A percentile compares a stretch with the other conserved stretches of the same genome.
Evolutionary conservation across 2,329 filamentous ascomycete species (phyloP).

Genomic region (Phyllachora maydis): DNA sequence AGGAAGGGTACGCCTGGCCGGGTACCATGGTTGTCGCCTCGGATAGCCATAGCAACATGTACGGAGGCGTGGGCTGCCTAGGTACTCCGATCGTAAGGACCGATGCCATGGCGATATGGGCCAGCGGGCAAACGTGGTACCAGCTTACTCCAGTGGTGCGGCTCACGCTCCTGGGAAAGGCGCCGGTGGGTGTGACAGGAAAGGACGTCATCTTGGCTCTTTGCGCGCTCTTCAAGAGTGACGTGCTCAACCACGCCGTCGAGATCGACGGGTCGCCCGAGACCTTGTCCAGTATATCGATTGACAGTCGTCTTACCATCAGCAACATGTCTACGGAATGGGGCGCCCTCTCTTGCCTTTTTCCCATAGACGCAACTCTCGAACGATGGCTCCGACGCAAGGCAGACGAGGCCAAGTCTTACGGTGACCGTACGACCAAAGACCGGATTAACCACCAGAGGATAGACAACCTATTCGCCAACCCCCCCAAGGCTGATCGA

Average conservation of each 20-base stretch:
- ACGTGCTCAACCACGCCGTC: conserved; percentile 77
- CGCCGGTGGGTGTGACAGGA: conserved; percentile 66
- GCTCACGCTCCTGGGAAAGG: conserved; percentile 53
- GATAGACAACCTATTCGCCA: conserved; percentile 51
- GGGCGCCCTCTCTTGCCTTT: conserved; percentile 65
- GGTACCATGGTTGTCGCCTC: conserved; percentile 65
- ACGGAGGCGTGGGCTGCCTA: conserved; percentile 58
- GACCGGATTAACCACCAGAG: conserved; percentile 47
- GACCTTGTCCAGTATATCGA: conserved; percentile 46
- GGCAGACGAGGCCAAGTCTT: conserved; percentile 44
- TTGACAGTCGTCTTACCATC: conserved; percentile 52
- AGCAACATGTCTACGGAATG: conserved; percentile 63
- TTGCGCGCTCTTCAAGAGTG: conserved; percentile 67
- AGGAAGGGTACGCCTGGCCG: conserved; percentile 69
- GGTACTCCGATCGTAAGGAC: conserved; percentile 73
- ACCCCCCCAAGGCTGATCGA: conserved; percentile 48
- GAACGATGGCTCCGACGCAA: conserved; percentile 68
- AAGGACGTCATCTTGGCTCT: conserved; percentile 90
- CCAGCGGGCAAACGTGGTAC: conserved; percentile 70
- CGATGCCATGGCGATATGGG: conserved; percentile 73
- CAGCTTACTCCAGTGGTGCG: conserved; percentile 68
- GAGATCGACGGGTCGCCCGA: conserved; percentile 70
- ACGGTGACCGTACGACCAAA: conserved; percentile 20
- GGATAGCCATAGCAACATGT: conserved; percentile 64
- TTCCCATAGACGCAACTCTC: conserved; percentile 43